Evolutionary conservation across 108 stramenopile species (phyloP).

Genomic region (Cyclotella choctawhatcheeana): DNA sequence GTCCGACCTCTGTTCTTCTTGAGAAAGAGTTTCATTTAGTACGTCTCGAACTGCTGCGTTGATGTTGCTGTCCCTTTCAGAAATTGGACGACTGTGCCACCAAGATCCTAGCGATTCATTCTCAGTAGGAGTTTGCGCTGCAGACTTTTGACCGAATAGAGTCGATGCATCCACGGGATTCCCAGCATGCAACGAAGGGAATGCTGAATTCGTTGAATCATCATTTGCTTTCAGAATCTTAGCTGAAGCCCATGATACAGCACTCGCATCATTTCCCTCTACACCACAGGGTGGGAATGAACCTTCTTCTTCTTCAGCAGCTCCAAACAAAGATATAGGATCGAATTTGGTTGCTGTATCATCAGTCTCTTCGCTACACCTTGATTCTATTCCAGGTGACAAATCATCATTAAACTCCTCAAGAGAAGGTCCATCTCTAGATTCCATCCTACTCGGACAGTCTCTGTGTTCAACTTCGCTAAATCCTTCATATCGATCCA

Average conservation of each 20-base stretch:
- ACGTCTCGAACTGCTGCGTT: conserved; percentile 51
- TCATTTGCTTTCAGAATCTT: conserved; percentile 4
- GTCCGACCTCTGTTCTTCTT: conserved; percentile 15
- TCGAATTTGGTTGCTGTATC: conserved; percentile 49
- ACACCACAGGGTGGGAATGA: conserved; percentile 11
- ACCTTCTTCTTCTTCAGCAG: conserved; percentile 11
- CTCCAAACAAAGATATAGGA: conserved; percentile 49
- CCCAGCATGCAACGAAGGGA: conserved; percentile 29
- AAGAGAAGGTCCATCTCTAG: conserved; percentile 14
- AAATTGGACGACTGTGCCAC: conserved; percentile 49
- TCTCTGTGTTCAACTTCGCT: conserved; percentile 14
- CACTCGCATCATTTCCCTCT: conserved; percentile 6
- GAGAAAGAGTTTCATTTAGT: conserved; percentile 16
- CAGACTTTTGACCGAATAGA: conserved; percentile 2
- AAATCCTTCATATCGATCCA: conserved; percentile 37
- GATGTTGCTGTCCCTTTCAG: conserved; percentile 38
- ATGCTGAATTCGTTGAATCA: conserved; percentile 1
- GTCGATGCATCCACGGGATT: conserved; percentile 16
- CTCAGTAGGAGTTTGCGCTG: conserved; percentile 35
- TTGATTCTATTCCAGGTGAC: conserved; percentile 12
- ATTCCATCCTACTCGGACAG: conserved; percentile 28
- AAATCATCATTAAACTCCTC: background rate
- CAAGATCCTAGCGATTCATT: conserved; percentile 56
- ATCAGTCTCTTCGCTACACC: conserved; percentile 37
- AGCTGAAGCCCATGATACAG: conserved; percentile 22